Evolutionary conservation across 140 eudicot species (phyloP).

Genomic region (Flaveria floridana): DNA sequence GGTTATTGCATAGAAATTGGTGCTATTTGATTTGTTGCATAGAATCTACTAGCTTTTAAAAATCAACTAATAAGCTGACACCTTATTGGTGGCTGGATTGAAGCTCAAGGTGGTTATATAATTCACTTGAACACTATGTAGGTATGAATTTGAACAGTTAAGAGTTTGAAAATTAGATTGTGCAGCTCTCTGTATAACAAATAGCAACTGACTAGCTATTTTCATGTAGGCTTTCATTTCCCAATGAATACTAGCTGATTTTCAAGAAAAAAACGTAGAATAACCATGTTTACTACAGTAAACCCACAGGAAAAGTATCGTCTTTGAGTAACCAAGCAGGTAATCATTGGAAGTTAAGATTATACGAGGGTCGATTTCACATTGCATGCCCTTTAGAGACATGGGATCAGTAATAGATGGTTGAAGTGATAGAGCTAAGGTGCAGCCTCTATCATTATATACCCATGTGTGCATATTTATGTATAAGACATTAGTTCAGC

Average conservation of each 20-base stretch:
- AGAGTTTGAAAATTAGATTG: background rate
- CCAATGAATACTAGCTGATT: background rate
- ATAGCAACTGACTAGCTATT: background rate
- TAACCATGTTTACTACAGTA: background rate
- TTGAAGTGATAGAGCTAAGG: background rate
- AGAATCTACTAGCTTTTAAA: background rate
- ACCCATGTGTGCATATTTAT: background rate
- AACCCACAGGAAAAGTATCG: background rate
- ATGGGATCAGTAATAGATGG: background rate
- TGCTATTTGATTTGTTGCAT: background rate
- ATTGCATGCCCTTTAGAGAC: background rate
- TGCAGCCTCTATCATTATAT: background rate
- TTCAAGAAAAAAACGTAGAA: background rate
- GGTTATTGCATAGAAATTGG: background rate
- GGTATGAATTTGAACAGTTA: background rate
- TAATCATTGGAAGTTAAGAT: background rate
- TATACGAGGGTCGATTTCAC: background rate
- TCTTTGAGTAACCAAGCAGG: background rate
- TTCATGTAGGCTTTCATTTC: background rate
- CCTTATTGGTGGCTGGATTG: background rate
- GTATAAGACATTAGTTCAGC: background rate
- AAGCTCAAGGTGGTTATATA: background rate
- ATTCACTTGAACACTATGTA: background rate
- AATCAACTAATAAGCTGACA: background rate
- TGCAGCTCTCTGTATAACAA: background rate